phyloP scores from a whole-genome alignment of 108 stramenopile genomes.

The Poteriospumella lacustris region DNA sequence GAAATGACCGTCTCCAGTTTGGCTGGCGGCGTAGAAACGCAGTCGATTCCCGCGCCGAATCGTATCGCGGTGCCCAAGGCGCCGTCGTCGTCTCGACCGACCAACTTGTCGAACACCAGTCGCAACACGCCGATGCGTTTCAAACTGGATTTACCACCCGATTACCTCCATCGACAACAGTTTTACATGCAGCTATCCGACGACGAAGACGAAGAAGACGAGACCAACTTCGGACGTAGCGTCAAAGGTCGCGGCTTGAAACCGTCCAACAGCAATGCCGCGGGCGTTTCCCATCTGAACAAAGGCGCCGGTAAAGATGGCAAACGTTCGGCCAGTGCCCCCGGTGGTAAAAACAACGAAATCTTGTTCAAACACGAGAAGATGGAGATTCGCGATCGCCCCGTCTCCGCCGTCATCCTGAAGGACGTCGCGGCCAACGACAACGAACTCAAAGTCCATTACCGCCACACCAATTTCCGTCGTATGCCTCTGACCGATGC shows the following conservation, averaged over 20 bases:
- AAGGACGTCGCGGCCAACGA: not conserved
- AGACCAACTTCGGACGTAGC: not conserved
- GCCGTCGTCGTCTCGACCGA: too few relatives aligned
- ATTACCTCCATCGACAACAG: not conserved
- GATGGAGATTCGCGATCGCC: not conserved
- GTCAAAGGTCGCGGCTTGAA: not conserved
- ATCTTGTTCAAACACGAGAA: not conserved
- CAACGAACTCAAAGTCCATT: not conserved
- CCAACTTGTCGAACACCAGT: too few relatives aligned
- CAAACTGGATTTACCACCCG: not conserved
- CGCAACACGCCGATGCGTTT: too few relatives aligned
- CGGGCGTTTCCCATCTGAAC: too few relatives aligned
- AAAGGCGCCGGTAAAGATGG: too few relatives aligned
- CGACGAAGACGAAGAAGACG: not conserved
- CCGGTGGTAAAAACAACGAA: too few relatives aligned
- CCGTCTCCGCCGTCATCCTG: not conserved
- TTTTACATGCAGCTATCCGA: not conserved
- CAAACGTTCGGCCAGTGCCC: too few relatives aligned
- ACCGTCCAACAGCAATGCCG: too few relatives aligned
- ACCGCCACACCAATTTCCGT: constrained; percentile 15
- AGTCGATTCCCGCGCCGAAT: too few relatives aligned
- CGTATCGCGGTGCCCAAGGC: too few relatives aligned
- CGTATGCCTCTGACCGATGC: not conserved
- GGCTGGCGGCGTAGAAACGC: too few relatives aligned
- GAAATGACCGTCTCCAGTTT: too few relatives aligned